These are phyloP conservation scores for Haplosporangium gracile DNA, from an alignment of 192 early-diverging fungal genomes.

Conservation along the genomic window DNA sequence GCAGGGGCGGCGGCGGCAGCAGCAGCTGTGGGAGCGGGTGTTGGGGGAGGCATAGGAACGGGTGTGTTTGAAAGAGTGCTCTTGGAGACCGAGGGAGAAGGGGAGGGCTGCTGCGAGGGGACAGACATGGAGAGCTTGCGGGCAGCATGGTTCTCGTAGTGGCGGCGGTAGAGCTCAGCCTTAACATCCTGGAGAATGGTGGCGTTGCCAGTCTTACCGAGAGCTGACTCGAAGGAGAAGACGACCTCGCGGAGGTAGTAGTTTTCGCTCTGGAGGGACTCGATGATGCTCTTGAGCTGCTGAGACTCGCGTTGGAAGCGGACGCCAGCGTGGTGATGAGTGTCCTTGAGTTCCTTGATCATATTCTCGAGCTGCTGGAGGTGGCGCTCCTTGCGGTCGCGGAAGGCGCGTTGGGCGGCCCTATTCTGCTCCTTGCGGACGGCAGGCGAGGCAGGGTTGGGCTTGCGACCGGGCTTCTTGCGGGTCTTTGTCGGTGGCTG, in stretches of 20 bases:
- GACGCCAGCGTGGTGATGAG: conserved; percentile 58
- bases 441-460: conserved; percentile 70
- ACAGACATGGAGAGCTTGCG: conserved; percentile 33
- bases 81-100: conserved; percentile 11
- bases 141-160: conserved; percentile 47
- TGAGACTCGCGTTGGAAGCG: conserved; percentile 56
- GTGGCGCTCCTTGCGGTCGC: conserved; percentile 87
- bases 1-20: not conserved
- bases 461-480: conserved; percentile 70
- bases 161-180: conserved; percentile 55
- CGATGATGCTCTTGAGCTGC: conserved; percentile 48
- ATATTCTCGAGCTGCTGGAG: conserved; percentile 79
- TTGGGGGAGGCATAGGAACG: not conserved
- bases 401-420: conserved; percentile 90
- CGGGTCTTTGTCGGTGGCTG: conserved; percentile 60
- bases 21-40: conserved; percentile 7
- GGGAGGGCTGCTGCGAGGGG: conserved; percentile 19
- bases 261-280: conserved; percentile 58
- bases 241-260: conserved; percentile 62
- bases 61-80: conserved; percentile 16
- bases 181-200: conserved; percentile 50
- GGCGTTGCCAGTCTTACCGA: conserved; percentile 51
- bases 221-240: conserved; percentile 59
- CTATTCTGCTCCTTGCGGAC: conserved; percentile 84
- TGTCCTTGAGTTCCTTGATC: conserved; percentile 75